Evolutionary conservation across 768 basidiomycete species (phyloP).

Genomic region (Kwoniella pini): DNA sequence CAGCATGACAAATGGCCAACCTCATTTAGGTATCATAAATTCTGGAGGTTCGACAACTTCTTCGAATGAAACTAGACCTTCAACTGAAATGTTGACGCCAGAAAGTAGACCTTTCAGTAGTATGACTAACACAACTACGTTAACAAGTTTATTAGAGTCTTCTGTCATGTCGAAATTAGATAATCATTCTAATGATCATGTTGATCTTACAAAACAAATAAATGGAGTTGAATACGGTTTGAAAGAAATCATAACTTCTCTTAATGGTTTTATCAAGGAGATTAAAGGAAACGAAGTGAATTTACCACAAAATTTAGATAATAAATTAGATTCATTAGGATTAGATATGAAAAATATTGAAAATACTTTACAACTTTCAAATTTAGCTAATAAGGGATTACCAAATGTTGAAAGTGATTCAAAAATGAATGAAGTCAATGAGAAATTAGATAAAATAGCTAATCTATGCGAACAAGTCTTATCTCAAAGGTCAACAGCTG

Average conservation of each 20-base stretch:
- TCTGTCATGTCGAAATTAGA: constrained; percentile 18
- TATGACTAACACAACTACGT: not conserved
- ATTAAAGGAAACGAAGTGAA: not conserved
- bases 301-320: constrained; percentile 19
- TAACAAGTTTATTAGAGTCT: constrained; percentile 19
- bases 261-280: constrained; percentile 14
- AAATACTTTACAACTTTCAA: constrained; percentile 39
- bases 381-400: constrained; percentile 19
- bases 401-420: not conserved
- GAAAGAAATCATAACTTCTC: constrained; percentile 22
- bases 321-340: constrained; percentile 33
- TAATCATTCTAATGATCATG: constrained; percentile 33
- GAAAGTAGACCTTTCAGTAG: constrained; percentile 18
- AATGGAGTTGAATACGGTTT: constrained; percentile 34
- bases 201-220: constrained; percentile 27
- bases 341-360: constrained; percentile 45
- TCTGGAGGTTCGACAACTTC: constrained; percentile 20
- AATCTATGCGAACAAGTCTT: constrained; percentile 40
- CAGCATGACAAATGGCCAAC: constrained; percentile 4
- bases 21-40: constrained; percentile 14
- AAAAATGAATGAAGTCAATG: constrained; percentile 28
- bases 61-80: constrained; percentile 18
- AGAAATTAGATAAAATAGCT: constrained; percentile 44
- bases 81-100: constrained; percentile 25
- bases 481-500: not conserved